Conservation (phyloP, 192 early-diverging fungal genomes). For the Geosiphon pyriformis region DNA sequence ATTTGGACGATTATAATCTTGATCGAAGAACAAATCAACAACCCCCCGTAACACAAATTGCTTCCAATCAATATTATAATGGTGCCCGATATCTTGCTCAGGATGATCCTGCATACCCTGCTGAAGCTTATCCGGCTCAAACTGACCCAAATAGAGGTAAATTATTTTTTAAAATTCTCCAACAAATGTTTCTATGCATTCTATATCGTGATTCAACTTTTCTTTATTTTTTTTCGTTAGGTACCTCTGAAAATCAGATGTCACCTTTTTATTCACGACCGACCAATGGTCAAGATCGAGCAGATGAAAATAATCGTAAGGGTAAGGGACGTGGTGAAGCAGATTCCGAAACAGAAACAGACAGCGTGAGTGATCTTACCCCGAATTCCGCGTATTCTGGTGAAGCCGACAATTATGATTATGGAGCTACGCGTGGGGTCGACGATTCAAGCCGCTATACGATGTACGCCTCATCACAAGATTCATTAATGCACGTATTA, state of each 20-base stretch:
- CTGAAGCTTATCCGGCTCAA: background rate
- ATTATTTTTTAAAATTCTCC: background rate
- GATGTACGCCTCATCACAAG: background rate
- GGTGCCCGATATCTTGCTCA: background rate
- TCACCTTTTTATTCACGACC: background rate
- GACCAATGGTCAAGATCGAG: background rate
- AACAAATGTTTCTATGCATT: background rate
- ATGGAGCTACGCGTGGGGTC: background rate
- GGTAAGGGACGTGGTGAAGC: constrained; percentile 1
- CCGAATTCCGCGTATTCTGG: background rate
- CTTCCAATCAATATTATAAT: background rate
- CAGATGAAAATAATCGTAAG: background rate
- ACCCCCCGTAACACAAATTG: background rate
- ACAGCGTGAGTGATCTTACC: background rate
- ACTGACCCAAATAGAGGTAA: background rate
- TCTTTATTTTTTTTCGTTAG: background rate
- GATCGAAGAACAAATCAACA: background rate
- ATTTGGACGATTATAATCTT: background rate
- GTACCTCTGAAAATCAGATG: background rate
- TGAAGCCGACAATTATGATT: background rate
- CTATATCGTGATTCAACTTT: background rate
- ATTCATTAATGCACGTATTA: background rate
- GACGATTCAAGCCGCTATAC: background rate
- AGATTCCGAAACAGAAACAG: background rate
- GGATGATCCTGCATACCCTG: background rate